These are phyloP conservation scores for Lathyrus tuberosus DNA, from an alignment of 306 rosid species.

Conservation along the genomic window DNA sequence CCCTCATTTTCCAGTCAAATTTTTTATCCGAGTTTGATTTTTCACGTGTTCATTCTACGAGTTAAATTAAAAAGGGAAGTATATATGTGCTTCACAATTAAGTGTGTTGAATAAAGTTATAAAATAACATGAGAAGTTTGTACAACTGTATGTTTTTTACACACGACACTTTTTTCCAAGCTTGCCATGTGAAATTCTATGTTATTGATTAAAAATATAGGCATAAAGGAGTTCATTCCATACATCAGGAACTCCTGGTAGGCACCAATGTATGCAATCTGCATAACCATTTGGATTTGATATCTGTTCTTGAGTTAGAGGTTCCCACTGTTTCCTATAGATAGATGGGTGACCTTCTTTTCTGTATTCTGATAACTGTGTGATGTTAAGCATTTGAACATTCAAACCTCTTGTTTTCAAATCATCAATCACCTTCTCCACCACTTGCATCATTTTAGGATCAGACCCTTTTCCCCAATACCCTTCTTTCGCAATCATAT, in stretches of 20 bases:
- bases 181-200: slow-evolving; percentile 16
- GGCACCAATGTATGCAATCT: slow-evolving; percentile 91
- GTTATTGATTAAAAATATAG: slow-evolving; percentile 56
- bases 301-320: slow-evolving; percentile 52
- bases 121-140: slow-evolving; percentile 20
- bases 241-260: slow-evolving; percentile 89
- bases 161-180: slow-evolving; percentile 23
- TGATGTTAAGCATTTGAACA: slow-evolving; percentile 70
- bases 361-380: slow-evolving; percentile 83
- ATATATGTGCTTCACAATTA: slow-evolving; percentile 5
- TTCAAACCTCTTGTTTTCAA: slow-evolving; percentile 62
- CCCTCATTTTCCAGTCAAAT: background rate
- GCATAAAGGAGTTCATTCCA: slow-evolving; percentile 89
- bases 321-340: slow-evolving; percentile 77
- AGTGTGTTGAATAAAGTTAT: slow-evolving; percentile 19
- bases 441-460: slow-evolving; percentile 70
- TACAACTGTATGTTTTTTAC: slow-evolving; percentile 23
- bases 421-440: slow-evolving; percentile 61
- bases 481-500: slow-evolving; percentile 57
- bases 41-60: background rate
- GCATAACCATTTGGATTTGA: slow-evolving; percentile 71
- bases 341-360: slow-evolving; percentile 90
- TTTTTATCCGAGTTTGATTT: background rate
- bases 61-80: slow-evolving; percentile 11
- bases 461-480: slow-evolving; percentile 70